Percentiles rank a stretch among this genome's conserved stretches.
These are phyloP conservation scores for Populus pruinosa DNA, from an alignment of 345 rosid genomes.

Conservation along the genomic window DNA sequence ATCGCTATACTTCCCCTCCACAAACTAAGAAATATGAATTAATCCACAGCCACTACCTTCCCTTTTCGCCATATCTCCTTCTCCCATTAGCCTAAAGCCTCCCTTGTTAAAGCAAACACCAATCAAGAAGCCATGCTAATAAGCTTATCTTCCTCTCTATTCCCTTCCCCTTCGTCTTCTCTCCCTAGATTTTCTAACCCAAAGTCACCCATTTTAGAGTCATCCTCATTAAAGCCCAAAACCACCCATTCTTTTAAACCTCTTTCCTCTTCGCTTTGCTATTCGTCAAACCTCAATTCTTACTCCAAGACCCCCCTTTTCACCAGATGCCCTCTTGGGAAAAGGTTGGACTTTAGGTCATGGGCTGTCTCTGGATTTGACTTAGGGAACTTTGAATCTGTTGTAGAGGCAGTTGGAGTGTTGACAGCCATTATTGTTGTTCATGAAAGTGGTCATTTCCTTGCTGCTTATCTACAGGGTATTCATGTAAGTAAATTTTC, in stretches of 20 bases:
- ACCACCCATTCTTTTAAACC: conserved; percentile 49
- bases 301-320: conserved; percentile 37
- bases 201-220: conserved; percentile 34
- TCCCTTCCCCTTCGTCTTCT: conserved; percentile 37
- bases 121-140: conserved; percentile 54
- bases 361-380: conserved; percentile 68
- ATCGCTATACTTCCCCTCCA: conserved; percentile 48
- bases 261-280: conserved; percentile 25
- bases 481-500: conserved; percentile 97
- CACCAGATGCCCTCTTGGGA: conserved; percentile 27
- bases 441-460: conserved; percentile 86
- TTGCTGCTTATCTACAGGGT: conserved; percentile 92
- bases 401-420: conserved; percentile 72
- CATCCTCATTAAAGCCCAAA: conserved; percentile 41
- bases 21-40: conserved; percentile 38
- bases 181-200: conserved; percentile 33
- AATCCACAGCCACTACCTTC: conserved; percentile 27
- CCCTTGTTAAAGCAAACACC: background rate
- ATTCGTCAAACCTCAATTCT: conserved; percentile 24
- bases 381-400: conserved; percentile 62
- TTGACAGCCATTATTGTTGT: conserved; percentile 85
- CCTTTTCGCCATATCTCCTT: conserved; percentile 13
- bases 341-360: conserved; percentile 40
- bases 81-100: conserved; percentile 11
- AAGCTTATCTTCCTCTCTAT: conserved; percentile 42